Evolutionary conservation across 2,329 filamentous ascomycete species (phyloP).

Genomic region (Arthroderma sp.): DNA sequence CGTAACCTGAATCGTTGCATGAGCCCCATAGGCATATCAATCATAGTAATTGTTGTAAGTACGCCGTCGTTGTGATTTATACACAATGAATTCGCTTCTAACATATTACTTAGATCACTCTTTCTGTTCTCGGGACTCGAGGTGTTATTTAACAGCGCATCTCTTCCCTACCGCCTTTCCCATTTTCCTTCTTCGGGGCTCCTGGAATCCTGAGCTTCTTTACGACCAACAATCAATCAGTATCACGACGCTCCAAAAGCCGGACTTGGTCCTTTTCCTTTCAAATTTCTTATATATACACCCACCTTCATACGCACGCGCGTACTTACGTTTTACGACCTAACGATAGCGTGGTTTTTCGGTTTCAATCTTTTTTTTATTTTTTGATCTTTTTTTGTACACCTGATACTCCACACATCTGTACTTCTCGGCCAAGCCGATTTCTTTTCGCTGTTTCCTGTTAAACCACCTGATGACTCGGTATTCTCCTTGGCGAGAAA

Average conservation of each 20-base stretch:
- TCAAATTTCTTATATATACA: constrained; percentile 4
- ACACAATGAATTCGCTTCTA: not conserved
- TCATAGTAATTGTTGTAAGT: constrained; percentile 44
- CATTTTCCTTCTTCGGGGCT: no score
- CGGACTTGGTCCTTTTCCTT: constrained; percentile 6
- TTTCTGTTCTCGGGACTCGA: constrained; percentile 9
- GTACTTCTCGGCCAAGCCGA: not conserved
- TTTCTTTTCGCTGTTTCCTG: constrained; percentile 7
- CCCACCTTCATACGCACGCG: not conserved
- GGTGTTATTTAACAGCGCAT: constrained; percentile 1
- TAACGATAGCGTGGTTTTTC: constrained; percentile 6
- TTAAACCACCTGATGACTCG: constrained; percentile 2
- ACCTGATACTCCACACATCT: not conserved
- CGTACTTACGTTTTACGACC: constrained; percentile 4
- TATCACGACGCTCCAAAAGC: not conserved
- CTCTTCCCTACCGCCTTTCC: not conserved
- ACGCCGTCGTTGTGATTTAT: not conserved
- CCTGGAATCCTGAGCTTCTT: no score
- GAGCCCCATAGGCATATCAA: constrained; percentile 42
- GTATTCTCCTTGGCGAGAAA: not conserved
- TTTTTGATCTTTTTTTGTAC: not conserved
- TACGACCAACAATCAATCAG: no score
- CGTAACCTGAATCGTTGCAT: constrained; percentile 50
- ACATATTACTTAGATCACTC: constrained; percentile 7
- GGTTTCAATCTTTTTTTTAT: constrained; percentile 2